These are phyloP conservation scores for Ustilago esculenta DNA, from an alignment of 1,284 basidiomycete genomes.

Conservation along the genomic window DNA sequence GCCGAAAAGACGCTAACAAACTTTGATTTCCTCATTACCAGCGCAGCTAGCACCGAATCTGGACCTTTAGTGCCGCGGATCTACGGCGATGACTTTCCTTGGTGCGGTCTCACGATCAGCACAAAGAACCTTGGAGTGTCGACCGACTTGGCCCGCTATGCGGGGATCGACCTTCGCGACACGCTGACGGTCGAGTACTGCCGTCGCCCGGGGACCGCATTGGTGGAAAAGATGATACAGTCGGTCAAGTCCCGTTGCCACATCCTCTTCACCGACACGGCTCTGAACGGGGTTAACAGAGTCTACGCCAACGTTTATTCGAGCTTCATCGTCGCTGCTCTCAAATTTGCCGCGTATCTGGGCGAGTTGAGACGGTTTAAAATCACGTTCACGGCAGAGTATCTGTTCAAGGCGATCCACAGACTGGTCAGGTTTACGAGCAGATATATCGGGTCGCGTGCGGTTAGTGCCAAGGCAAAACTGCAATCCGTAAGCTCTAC, in stretches of 20 bases:
- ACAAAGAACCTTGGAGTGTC: slow-evolving; percentile 49
- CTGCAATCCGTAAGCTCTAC: background rate
- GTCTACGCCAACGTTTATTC: slow-evolving; percentile 86
- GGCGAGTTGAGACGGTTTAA: slow-evolving; percentile 72
- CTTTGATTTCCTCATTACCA: slow-evolving; percentile 78
- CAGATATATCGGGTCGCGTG: slow-evolving; percentile 26
- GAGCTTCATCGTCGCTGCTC: slow-evolving; percentile 82
- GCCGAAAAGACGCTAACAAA: slow-evolving; percentile 88
- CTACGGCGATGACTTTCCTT: slow-evolving; percentile 51
- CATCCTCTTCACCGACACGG: slow-evolving; percentile 79
- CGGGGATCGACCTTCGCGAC: slow-evolving; percentile 60
- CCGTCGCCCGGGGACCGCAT: slow-evolving; percentile 54
- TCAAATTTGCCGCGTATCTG: slow-evolving; percentile 85
- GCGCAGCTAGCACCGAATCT: background rate
- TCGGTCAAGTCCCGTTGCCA: slow-evolving; percentile 68
- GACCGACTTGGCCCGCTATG: slow-evolving; percentile 53
- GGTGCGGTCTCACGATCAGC: slow-evolving; percentile 61
- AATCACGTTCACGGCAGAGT: slow-evolving; percentile 10
- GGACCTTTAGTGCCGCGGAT: slow-evolving; percentile 56
- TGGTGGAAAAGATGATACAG: slow-evolving; percentile 62
- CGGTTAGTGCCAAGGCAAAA: slow-evolving; percentile 14
- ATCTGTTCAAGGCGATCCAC: slow-evolving; percentile 20
- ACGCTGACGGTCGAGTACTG: slow-evolving; percentile 64
- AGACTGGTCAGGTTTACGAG: slow-evolving; percentile 33
- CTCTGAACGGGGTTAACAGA: slow-evolving; percentile 74